A percentile compares a stretch with the other conserved stretches of the same genome.
phyloP scores from a whole-genome alignment of 2,329 filamentous ascomycete genomes.

The Pezicula carpinea region DNA sequence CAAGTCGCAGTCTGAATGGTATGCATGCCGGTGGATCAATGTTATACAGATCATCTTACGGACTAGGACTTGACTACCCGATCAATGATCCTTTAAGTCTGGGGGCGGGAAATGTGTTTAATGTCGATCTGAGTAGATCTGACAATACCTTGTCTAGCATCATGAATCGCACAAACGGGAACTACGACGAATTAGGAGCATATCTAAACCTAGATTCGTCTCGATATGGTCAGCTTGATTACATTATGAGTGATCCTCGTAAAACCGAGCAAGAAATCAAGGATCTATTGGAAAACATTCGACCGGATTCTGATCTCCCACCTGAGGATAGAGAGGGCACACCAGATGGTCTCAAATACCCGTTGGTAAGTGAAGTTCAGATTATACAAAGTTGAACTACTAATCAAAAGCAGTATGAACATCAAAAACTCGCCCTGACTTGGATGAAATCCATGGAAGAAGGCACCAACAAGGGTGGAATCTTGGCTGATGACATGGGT shows the following conservation, averaged over 20 bases:
- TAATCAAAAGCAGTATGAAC: constrained; percentile 51
- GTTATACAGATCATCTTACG: too few species aligned
- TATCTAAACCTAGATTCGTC: constrained; percentile 33
- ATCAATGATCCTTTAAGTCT: too few species aligned
- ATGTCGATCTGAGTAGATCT: not conserved
- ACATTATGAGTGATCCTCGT: constrained; percentile 37
- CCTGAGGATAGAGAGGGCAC: constrained; percentile 61
- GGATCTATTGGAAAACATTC: constrained; percentile 66
- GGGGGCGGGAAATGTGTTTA: too few species aligned
- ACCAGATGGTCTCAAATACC: constrained; percentile 61
- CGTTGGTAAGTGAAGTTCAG: constrained; percentile 36
- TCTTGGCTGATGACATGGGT: constrained; percentile 79
- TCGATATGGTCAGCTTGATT: constrained; percentile 15
- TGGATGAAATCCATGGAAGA: constrained; percentile 76
- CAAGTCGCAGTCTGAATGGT: too few species aligned
- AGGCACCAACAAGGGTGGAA: constrained; percentile 67
- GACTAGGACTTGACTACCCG: too few species aligned
- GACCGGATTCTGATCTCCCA: constrained; percentile 63
- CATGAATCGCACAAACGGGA: constrained; percentile 35
- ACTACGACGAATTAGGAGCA: constrained; percentile 32
- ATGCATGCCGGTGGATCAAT: too few species aligned
- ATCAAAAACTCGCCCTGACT: constrained; percentile 72
- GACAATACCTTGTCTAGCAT: constrained; percentile 28
- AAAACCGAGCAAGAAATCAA: constrained; percentile 63
- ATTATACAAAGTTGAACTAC: not conserved